Conservation (phyloP, 2,329 filamentous ascomycete species). For the Colletotrichum agaves region DNA sequence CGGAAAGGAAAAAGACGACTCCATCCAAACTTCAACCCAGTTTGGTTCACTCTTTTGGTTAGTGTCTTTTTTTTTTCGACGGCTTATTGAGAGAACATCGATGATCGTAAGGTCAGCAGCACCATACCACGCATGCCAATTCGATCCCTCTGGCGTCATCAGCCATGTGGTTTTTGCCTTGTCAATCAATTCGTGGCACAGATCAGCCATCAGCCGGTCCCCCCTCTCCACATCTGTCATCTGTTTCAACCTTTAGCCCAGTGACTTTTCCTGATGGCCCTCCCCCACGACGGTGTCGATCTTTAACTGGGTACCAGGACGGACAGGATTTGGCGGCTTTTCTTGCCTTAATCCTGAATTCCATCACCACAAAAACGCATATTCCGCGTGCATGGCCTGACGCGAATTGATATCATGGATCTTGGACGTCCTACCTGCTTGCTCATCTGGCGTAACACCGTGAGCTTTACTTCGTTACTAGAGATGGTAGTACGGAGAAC, state of each 20-base stretch:
- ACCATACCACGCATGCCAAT: not conserved
- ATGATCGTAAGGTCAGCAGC: not conserved
- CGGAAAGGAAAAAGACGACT: not conserved
- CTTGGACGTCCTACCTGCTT: not conserved
- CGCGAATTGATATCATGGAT: slow-evolving; percentile 25
- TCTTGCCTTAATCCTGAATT: not conserved
- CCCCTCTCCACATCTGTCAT: slow-evolving; percentile 33
- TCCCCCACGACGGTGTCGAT: slow-evolving; percentile 17
- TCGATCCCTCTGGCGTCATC: slow-evolving; percentile 29
- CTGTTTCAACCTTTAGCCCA: slow-evolving; percentile 28
- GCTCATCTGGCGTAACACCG: not conserved
- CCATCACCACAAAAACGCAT: slow-evolving; percentile 18
- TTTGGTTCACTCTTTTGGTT: not conserved
- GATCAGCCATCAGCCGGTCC: slow-evolving; percentile 3
- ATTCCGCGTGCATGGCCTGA: slow-evolving; percentile 17
- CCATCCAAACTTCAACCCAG: not conserved
- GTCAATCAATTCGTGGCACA: slow-evolving; percentile 13
- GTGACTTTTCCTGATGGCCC: not conserved
- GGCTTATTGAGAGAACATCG: slow-evolving; percentile 2
- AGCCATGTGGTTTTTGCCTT: slow-evolving; percentile 23
- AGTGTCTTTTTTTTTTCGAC: too few species aligned
- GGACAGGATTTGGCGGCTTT: not conserved
- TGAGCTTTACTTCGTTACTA: not conserved
- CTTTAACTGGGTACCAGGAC: not conserved
- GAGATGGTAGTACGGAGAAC: not conserved